phyloP scores from a whole-genome alignment of 2,329 filamentous ascomycete species.

The Arthrocladium fulminans region DNA sequence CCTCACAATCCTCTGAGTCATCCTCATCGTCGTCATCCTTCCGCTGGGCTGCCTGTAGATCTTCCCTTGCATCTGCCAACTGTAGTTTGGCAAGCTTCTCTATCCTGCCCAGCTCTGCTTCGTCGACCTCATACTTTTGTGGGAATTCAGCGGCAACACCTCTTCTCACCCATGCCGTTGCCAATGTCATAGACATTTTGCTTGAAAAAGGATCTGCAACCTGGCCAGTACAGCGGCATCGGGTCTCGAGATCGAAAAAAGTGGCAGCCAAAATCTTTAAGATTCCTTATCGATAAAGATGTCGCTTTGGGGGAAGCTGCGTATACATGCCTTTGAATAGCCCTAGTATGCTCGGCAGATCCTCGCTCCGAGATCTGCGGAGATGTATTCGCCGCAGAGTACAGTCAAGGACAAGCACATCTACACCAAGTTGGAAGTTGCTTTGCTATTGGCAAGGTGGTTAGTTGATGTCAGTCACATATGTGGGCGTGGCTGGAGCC shows the following conservation, averaged over 20 bases:
- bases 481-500: conserved; percentile 25
- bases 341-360: no score
- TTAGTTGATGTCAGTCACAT: conserved; percentile 2
- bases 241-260: background rate
- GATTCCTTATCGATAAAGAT: conserved; percentile 1
- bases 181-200: conserved; percentile 61
- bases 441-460: background rate
- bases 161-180: conserved; percentile 65
- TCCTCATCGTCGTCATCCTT: conserved; percentile 30
- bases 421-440: background rate
- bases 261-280: background rate
- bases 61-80: conserved; percentile 84
- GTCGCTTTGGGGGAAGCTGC: no score
- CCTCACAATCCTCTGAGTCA: conserved; percentile 19
- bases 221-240: background rate
- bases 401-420: background rate
- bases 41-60: conserved; percentile 44
- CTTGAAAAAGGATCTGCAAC: background rate
- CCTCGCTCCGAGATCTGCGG: no score
- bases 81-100: conserved; percentile 66
- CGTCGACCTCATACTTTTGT: conserved; percentile 64
- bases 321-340: no score
- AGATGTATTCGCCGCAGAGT: background rate
- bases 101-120: conserved; percentile 67
- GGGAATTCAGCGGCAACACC: conserved; percentile 70